These are phyloP conservation scores for Penicillium silybi DNA, from an alignment of 495 filamentous ascomycete genomes.

Conservation along the genomic window DNA sequence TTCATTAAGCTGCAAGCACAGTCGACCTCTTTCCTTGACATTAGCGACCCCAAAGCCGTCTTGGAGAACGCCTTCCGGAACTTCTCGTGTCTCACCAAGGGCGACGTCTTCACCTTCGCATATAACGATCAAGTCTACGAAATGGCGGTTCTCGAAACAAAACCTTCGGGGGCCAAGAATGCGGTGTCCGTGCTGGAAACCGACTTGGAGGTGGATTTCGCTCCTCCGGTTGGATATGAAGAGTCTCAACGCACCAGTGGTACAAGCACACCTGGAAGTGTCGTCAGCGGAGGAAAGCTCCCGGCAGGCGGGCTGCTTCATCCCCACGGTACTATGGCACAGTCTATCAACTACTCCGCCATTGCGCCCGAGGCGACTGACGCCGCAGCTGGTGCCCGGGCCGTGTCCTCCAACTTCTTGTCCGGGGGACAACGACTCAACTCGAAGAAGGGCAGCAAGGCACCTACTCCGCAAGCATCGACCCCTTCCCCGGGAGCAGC, in stretches of 20 bases:
- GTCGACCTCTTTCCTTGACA: conserved; percentile 85
- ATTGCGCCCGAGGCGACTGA: conserved; percentile 75
- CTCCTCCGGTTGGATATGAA: conserved; percentile 87
- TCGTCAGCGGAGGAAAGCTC: conserved; percentile 49
- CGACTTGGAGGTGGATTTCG: conserved; percentile 93
- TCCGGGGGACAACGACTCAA: conserved; percentile 70
- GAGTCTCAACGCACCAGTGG: conserved; percentile 64
- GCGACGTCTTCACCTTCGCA: conserved; percentile 88
- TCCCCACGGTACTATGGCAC: conserved; percentile 87
- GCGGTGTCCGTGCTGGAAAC: conserved; percentile 92
- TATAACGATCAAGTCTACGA: conserved; percentile 94
- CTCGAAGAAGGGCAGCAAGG: conserved; percentile 74
- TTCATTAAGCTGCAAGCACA: conserved; percentile 97
- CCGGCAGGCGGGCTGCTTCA: conserved; percentile 71
- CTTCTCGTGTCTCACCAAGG: conserved; percentile 86
- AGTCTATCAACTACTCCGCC: conserved; percentile 93
- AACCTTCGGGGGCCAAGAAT: conserved; percentile 71
- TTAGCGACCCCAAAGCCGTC: conserved; percentile 96
- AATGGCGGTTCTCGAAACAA: conserved; percentile 88
- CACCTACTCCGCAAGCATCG: conserved; percentile 72
- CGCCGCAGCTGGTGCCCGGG: conserved; percentile 56
- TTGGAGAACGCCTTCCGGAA: conserved; percentile 93
- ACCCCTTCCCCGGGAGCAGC: conserved; percentile 69
- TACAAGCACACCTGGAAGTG: conserved; percentile 65
- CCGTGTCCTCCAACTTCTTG: conserved; percentile 74